Conservation (phyloP, 805 yeast species). For the Nakazawaea laoshanensis region DNA sequence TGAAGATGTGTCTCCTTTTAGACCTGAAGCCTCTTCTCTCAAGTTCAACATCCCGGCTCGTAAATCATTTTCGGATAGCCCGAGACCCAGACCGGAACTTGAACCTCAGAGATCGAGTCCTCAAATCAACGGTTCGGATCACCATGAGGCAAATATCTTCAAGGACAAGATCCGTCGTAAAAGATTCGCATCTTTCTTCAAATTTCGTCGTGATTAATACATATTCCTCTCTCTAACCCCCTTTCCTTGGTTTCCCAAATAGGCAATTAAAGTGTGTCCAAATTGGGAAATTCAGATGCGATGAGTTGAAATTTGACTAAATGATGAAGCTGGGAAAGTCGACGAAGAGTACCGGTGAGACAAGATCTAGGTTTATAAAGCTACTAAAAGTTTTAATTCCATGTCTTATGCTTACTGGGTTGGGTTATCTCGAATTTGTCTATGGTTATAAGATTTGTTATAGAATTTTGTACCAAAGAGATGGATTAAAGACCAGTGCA, state of each 20-base stretch:
- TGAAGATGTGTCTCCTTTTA: slow-evolving; percentile 4
- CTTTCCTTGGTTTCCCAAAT: too few species aligned
- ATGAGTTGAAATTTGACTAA: background rate
- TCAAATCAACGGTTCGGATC: slow-evolving; percentile 5
- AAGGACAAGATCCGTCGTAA: slow-evolving; percentile 7
- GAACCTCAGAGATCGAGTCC: slow-evolving; percentile 9
- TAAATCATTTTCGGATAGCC: slow-evolving; percentile 3
- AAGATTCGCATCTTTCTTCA: slow-evolving; percentile 4
- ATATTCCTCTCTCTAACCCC: too few species aligned
- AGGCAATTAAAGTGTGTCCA: too few species aligned
- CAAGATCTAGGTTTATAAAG: background rate
- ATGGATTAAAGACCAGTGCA: slow-evolving; percentile 15
- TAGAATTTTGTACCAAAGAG: slow-evolving; percentile 28
- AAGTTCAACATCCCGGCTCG: slow-evolving; percentile 5
- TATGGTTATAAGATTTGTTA: slow-evolving; percentile 21
- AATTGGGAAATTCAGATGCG: too few species aligned
- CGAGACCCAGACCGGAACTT: slow-evolving; percentile 2
- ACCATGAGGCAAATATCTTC: slow-evolving; percentile 1
- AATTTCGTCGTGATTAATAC: slow-evolving; percentile 1
- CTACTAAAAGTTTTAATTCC: slow-evolving; percentile 2
- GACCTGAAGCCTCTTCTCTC: slow-evolving; percentile 8
- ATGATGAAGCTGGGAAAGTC: background rate
- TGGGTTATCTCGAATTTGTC: slow-evolving; percentile 20
- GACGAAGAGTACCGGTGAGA: background rate
- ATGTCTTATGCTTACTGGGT: slow-evolving; percentile 10